Conservation (phyloP, 371 early-diverging fungal species). For the Haplosporangium sp. region DNA sequence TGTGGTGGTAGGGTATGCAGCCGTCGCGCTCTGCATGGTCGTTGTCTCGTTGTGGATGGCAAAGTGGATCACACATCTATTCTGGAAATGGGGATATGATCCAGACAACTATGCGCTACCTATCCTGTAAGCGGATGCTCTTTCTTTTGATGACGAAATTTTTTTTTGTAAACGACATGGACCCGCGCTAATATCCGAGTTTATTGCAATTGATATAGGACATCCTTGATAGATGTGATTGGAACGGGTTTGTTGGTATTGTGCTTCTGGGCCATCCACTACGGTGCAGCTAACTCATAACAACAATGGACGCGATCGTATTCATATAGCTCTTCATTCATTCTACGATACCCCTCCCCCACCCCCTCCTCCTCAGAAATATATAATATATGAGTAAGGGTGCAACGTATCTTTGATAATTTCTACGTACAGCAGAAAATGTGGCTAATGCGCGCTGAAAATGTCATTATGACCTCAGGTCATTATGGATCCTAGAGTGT, state of each 20-base stretch:
- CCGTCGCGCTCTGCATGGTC: slow-evolving; percentile 57
- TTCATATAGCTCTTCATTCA: too few species aligned
- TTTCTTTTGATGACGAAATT: too few species aligned
- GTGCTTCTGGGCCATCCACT: slow-evolving; percentile 57
- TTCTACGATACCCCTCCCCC: too few species aligned
- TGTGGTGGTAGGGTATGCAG: slow-evolving; percentile 53
- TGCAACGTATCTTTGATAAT: too few species aligned
- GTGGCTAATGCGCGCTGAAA: too few species aligned
- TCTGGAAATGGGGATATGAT: slow-evolving; percentile 83
- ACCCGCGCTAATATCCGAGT: too few species aligned
- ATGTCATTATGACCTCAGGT: too few species aligned
- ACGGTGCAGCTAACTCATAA: slow-evolving; percentile 10
- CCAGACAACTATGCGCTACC: slow-evolving; percentile 89
- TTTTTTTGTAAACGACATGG: not conserved
- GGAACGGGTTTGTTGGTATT: slow-evolving; percentile 66
- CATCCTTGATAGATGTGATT: slow-evolving; percentile 71
- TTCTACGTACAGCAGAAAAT: too few species aligned
- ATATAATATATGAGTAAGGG: too few species aligned
- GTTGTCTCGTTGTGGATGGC: slow-evolving; percentile 61
- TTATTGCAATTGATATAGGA: slow-evolving; percentile 24
- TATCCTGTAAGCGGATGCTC: slow-evolving; percentile 58
- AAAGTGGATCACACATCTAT: slow-evolving; percentile 63
- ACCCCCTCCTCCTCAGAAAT: too few species aligned
- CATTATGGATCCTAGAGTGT: too few species aligned
- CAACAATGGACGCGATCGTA: not conserved